Percentiles rank a stretch among this genome's conserved stretches.
Conservation (phyloP, 1,284 basidiomycete species). For the Ustilago tritici region DNA sequence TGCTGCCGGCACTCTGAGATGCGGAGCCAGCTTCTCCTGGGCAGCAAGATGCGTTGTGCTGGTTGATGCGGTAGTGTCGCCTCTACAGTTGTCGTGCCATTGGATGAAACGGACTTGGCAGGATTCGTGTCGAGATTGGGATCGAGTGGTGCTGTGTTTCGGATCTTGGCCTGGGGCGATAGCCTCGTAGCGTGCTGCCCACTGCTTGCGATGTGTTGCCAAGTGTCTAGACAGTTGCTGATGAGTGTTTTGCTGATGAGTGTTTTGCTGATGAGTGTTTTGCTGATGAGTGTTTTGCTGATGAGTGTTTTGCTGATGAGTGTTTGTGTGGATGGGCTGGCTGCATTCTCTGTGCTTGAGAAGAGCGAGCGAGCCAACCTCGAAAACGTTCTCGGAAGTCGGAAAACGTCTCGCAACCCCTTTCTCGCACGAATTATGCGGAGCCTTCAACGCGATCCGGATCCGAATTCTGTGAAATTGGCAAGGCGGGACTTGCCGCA, state of each 20-base stretch:
- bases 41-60: constrained; percentile 24
- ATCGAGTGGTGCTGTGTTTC: neutral
- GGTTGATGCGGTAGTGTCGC: neutral
- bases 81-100: constrained; percentile 18
- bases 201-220: too few species aligned
- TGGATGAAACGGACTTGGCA: neutral
- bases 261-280: too few species aligned
- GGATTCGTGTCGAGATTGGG: neutral
- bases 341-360: neutral
- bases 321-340: neutral
- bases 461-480: constrained; percentile 11
- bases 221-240: too few species aligned
- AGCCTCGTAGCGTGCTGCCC: too few species aligned
- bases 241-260: too few species aligned
- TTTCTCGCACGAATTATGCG: constrained; percentile 7
- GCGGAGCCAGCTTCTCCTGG: constrained; percentile 38
- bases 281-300: too few species aligned
- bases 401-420: neutral
- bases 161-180: too few species aligned
- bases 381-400: constrained; percentile 33
- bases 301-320: too few species aligned
- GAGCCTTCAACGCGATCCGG: constrained; percentile 7
- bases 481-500: constrained; percentile 39
- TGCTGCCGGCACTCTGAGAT: constrained; percentile 6
- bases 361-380: constrained; percentile 4